phyloP scores from a whole-genome alignment of 106 monocot genomes.

The Acorus calamus region DNA sequence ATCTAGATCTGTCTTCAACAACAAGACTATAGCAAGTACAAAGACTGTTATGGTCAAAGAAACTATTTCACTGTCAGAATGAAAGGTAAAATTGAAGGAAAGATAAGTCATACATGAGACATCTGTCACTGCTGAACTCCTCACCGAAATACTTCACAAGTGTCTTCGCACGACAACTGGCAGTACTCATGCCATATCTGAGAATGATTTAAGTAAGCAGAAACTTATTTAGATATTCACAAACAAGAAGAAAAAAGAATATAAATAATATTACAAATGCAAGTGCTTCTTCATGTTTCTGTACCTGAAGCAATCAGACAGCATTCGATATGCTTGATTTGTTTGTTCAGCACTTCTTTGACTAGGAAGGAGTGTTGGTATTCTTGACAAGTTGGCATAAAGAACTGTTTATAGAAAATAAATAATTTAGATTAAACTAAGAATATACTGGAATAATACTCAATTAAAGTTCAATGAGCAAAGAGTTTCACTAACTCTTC shows the following conservation, averaged over 20 bases:
- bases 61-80: background rate
- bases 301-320: conserved; percentile 84
- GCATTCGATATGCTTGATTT: conserved; percentile 77
- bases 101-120: conserved; percentile 48
- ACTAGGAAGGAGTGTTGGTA: conserved; percentile 89
- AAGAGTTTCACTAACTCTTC: no score
- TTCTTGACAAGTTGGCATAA: conserved; percentile 64
- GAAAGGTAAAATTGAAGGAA: background rate
- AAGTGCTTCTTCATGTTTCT: no score
- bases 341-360: conserved; percentile 75
- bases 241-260: background rate
- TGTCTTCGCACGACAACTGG: conserved; percentile 66
- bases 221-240: background rate
- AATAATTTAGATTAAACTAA: background rate
- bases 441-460: background rate
- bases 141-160: conserved; percentile 93
- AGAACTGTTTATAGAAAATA: conserved; percentile 38
- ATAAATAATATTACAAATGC: background rate
- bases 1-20: no score
- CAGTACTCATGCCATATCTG: conserved; percentile 86
- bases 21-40: no score
- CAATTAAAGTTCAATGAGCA: no score
- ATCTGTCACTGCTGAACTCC: conserved; percentile 46
- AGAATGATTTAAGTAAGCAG: conserved; percentile 9
- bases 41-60: no score